Base-by-base conservation (phyloP, 1,284 basidiomycete species). In the Exobasidium cylindrosporum region DNA sequence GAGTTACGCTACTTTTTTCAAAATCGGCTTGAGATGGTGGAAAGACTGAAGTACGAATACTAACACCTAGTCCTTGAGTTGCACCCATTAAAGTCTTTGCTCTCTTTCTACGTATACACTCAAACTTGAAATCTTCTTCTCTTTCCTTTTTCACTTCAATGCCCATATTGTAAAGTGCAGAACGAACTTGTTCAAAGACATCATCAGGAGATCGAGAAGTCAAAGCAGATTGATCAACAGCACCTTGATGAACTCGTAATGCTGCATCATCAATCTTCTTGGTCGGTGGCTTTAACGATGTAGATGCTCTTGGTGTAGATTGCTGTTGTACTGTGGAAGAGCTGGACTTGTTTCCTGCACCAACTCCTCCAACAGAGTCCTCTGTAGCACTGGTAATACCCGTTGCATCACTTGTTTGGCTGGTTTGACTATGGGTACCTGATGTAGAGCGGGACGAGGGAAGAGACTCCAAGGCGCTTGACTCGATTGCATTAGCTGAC, bases 221-320 rank as follows among this genome's bases (percentile, higher is more conserved):
- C 67, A 97, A 86, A 44, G 89, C 95, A 24, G 88, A 88, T 76
- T 91, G 89, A 81, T 97, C 95, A 29, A 98, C 89, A 1, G 94
- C 88, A 68, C 95, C 94, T 68, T 91, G 89, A 77, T 97, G 95
- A 46, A 90, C 86, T 14, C 91, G 87, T 57, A 97, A 83, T 4
- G 64, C 44, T 6, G 47, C 28, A 7, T 59, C 53, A 26, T 55
- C 23, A 29, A 28, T 30, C 21, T 21, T 44, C 17, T 32, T 35
- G 53, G 17, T 28, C 13, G 4, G 53, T 29, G 40, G 45, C 17
- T 3, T 14, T 32, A 14, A 43, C 32, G 70, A 61, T 4, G 65
- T 58, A 31, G 72, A 73, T 10, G 70, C 70, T 29, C 68, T 64
- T 31, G 72, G 70, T 3, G 70, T 72, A n/a, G 70, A 57, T 46